Evolutionary conservation across 2,329 filamentous ascomycete species (phyloP).

Genomic region (Ceratocystiopsis brevicomis): DNA sequence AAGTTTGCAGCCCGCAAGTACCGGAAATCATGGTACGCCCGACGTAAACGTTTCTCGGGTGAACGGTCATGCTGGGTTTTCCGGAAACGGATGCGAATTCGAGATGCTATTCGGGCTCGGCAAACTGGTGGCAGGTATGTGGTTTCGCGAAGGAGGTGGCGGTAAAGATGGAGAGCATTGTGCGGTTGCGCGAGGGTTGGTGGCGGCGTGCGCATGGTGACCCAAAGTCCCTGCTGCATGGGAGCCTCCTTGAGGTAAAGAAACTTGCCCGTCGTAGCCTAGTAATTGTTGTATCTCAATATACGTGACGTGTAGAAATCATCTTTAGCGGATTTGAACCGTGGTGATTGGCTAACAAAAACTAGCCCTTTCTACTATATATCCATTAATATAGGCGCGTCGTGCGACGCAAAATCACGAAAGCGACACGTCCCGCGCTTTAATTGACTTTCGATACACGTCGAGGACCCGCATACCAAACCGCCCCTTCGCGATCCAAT

Average conservation of each 20-base stretch:
- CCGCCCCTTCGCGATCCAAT: neutral
- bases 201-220: too few species aligned
- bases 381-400: conserved; percentile 5
- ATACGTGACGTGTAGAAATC: neutral
- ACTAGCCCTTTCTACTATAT: too few species aligned
- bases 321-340: too few species aligned
- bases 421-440: conserved; percentile 12
- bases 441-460: conserved; percentile 9
- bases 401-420: conserved; percentile 11
- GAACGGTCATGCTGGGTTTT: conserved; percentile 15
- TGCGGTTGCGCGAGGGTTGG: conserved; percentile 5
- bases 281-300: too few species aligned
- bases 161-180: conserved; percentile 29
- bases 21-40: conserved; percentile 25
- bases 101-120: conserved; percentile 22
- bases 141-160: conserved; percentile 39
- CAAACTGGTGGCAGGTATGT: conserved; percentile 38
- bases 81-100: conserved; percentile 29
- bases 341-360: neutral
- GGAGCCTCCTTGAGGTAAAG: too few species aligned
- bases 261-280: too few species aligned
- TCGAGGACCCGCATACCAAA: neutral
- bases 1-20: conserved; percentile 32
- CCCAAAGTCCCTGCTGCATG: neutral
- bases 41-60: conserved; percentile 16